A percentile compares a stretch with the other conserved stretches of the same genome.
phyloP scores from a whole-genome alignment of 1,284 basidiomycete species.

The Trichosporon asahii region DNA sequence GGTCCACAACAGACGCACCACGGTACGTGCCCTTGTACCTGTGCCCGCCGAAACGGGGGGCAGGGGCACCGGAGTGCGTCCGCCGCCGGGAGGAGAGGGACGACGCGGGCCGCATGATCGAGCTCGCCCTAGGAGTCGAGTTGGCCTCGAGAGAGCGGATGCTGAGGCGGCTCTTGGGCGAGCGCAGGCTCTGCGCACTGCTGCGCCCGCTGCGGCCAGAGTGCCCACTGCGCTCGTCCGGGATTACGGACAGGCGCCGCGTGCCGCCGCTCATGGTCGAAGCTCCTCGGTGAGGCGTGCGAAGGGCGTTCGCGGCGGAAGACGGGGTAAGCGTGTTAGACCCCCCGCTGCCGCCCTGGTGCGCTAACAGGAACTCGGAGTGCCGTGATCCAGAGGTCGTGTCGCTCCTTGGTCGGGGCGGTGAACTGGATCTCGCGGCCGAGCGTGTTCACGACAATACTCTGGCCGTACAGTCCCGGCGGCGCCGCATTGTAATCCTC shows the following conservation, averaged over 20 bases:
- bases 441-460: slow-evolving; percentile 86
- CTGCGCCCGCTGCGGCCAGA: background rate
- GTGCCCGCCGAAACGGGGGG: slow-evolving; percentile 43
- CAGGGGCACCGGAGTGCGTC: slow-evolving; percentile 67
- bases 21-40: slow-evolving; percentile 46
- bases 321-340: background rate
- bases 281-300: background rate
- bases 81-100: slow-evolving; percentile 63
- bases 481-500: slow-evolving; percentile 91
- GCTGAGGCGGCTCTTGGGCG: slow-evolving; percentile 36
- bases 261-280: slow-evolving; percentile 1
- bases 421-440: slow-evolving; percentile 98
- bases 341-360: slow-evolving; percentile 26
- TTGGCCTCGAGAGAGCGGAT: slow-evolving; percentile 41
- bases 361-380: slow-evolving; percentile 47
- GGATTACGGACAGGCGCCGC: slow-evolving; percentile 31
- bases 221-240: slow-evolving; percentile 37
- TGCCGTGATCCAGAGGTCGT: slow-evolving; percentile 88
- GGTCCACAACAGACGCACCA: slow-evolving; percentile 38
- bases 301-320: slow-evolving; percentile 9
- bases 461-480: slow-evolving; percentile 86
- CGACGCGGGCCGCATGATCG: slow-evolving; percentile 52
- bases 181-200: slow-evolving; percentile 28
- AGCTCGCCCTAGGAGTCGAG: slow-evolving; percentile 43
- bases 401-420: slow-evolving; percentile 85